Evolutionary conservation across 2,329 filamentous ascomycete species (phyloP).

Genomic region (Colletotrichum orbiculare): DNA sequence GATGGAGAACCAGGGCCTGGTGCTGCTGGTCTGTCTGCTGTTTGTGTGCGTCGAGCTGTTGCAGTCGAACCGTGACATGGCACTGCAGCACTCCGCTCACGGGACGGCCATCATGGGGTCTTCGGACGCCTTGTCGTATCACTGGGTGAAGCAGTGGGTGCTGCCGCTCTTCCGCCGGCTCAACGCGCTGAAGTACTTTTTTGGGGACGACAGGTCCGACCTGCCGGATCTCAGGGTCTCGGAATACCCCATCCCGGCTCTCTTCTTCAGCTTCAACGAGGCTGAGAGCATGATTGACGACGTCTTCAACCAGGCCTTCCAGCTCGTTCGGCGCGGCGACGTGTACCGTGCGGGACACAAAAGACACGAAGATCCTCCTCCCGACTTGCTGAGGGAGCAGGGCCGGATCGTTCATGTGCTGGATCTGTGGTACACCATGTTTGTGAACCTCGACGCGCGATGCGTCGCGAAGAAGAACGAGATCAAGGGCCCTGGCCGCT

Average conservation of each 20-base stretch:
- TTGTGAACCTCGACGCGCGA: constrained; percentile 35
- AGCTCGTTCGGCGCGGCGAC: constrained; percentile 44
- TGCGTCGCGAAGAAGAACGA: not conserved
- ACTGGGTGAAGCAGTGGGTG: constrained; percentile 17
- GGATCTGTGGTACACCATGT: constrained; percentile 37
- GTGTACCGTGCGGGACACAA: constrained; percentile 40
- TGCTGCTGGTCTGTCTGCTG: constrained; percentile 59
- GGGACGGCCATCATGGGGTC: constrained; percentile 23
- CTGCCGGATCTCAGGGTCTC: constrained; percentile 32
- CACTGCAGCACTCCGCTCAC: constrained; percentile 47
- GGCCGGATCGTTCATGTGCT: not conserved
- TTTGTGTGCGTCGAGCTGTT: constrained; percentile 66
- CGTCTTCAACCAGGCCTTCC: constrained; percentile 42
- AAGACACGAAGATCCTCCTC: constrained; percentile 9
- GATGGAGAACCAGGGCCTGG: constrained; percentile 40
- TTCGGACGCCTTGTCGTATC: not conserved
- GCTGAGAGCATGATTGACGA: constrained; percentile 46
- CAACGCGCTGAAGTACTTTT: constrained; percentile 12
- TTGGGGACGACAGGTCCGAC: not conserved
- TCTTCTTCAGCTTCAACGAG: constrained; percentile 36
- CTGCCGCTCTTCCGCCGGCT: constrained; percentile 20
- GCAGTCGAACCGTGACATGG: constrained; percentile 56
- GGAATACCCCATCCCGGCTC: constrained; percentile 3
- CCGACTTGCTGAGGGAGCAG: constrained; percentile 34
- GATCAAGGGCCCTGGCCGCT: not conserved